phyloP scores from a whole-genome alignment of 176 grass and related monocot species.

The Phoenix roebelenii region DNA sequence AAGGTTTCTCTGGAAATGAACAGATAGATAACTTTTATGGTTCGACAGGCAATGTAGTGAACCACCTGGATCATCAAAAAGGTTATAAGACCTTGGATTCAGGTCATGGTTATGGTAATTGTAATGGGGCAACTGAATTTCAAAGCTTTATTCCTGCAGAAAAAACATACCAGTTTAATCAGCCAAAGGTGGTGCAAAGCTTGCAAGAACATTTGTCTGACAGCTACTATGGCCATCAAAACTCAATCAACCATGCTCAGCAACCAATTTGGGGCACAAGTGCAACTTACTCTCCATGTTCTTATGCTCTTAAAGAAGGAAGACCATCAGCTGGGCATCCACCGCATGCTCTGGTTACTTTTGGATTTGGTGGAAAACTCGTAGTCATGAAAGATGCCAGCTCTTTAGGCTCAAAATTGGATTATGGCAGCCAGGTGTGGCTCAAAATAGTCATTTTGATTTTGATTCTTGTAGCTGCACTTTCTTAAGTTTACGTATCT shows the following conservation, averaged over 20 bases:
- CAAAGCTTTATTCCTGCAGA: conserved; percentile 4
- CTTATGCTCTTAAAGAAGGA: conserved; percentile 1
- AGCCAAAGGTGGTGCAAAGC: background rate
- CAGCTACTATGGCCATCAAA: conserved; percentile 2
- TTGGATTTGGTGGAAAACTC: conserved; percentile 19
- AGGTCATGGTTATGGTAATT: background rate
- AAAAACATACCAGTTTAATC: background rate
- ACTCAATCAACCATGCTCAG: background rate
- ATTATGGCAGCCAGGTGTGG: conserved; percentile 13
- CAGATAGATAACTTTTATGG: conserved; percentile 32
- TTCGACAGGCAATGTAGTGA: conserved; percentile 7
- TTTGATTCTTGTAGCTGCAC: no score
- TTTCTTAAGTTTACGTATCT: no score
- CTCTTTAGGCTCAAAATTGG: background rate
- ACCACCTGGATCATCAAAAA: background rate
- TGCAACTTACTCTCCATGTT: background rate
- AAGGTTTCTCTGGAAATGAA: conserved; percentile 26
- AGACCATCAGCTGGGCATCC: conserved; percentile 15
- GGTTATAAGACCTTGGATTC: conserved; percentile 3
- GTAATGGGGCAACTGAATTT: background rate
- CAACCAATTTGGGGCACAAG: background rate
- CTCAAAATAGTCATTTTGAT: background rate
- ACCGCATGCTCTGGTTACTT: conserved; percentile 15
- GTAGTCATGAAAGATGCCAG: conserved; percentile 14
- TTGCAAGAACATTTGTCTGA: background rate